Base-by-base conservation (phyloP, 1,284 basidiomycete genomes). In the Exsudoporus floridanus region DNA sequence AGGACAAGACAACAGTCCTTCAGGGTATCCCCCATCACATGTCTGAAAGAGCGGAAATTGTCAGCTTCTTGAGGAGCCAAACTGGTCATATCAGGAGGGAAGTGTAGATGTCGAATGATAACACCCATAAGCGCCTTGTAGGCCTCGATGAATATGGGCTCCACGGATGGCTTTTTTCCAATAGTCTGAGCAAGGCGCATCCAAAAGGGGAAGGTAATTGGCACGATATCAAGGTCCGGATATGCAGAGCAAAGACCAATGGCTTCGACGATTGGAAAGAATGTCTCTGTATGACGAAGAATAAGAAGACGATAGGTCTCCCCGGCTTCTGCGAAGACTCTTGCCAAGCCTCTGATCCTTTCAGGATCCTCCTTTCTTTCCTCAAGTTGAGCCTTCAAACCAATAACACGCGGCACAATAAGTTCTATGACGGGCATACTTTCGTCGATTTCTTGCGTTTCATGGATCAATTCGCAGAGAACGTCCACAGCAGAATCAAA, bases 141-240 rank as follows among this genome's bases (percentile, higher is more conserved):
- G 40, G 95, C 86, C 46, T 91, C 84, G 44, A 86, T 62, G 66
- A 98, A 90, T 38, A 86, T 66, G 18, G 84, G 83, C 1, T 87
- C 77, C 10, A 90, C 79, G 0, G 82, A 79, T 0, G 85, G 75
- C 60, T 78, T 83, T 72, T 91, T 91, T 51, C 87, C 87, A 37
- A 97, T 83, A 51, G 83, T 85, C 63, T 90, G 84, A 8, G 93
- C 88, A 36, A 96, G 86, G 27, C 88, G 86, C 82, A 94, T 95
- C 97, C 97, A 99, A 78, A 99, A 99, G 40, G 90, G 87, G 79
- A 99, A 98, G 8, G 97, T 99, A 72, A 99, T 97, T 14, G 91
- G 92, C 33, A 98, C 96, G 65, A 99, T 91, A 69, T 99, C 97
- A 52, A 99, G 84, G 67, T 98, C 94, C 31, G 85, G 82, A 72